phyloP scores from a whole-genome alignment of 441 rosid genomes.

The Daphne laureola region DNA sequence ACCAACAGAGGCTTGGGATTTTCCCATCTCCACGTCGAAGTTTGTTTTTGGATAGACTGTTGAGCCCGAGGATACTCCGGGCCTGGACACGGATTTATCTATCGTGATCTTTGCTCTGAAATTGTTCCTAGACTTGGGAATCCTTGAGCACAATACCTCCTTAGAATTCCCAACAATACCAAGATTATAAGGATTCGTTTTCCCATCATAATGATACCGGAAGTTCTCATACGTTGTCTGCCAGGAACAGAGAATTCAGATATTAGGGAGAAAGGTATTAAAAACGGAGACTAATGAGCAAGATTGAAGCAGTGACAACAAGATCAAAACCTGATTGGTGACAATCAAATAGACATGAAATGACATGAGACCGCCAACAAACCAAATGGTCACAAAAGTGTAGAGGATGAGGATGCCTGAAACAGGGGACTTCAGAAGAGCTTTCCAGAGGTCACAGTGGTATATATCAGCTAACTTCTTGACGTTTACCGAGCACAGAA shows the following conservation, averaged over 20 bases:
- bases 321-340: conserved; percentile 45
- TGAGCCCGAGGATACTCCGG: conserved; percentile 19
- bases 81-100: conserved; percentile 24
- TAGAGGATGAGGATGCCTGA: conserved; percentile 52
- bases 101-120: conserved; percentile 37
- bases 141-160: conserved; percentile 40
- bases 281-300: background rate
- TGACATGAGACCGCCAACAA: conserved; percentile 60
- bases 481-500: conserved; percentile 50
- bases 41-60: conserved; percentile 34
- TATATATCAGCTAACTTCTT: conserved; percentile 31
- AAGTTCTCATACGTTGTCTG: conserved; percentile 74
- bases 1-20: conserved; percentile 45
- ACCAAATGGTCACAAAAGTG: conserved; percentile 54
- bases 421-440: conserved; percentile 45
- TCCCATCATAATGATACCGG: conserved; percentile 46
- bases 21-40: conserved; percentile 38
- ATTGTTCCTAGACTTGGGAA: conserved; percentile 49
- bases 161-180: conserved; percentile 34
- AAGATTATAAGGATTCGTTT: conserved; percentile 51
- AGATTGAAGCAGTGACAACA: background rate
- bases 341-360: conserved; percentile 56
- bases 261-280: background rate
- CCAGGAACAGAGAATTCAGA: conserved; percentile 7
- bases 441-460: conserved; percentile 39